Evolutionary conservation across 2,329 filamentous ascomycete species (phyloP).

Genomic region (Dryadomyces quercus-mongolicae): DNA sequence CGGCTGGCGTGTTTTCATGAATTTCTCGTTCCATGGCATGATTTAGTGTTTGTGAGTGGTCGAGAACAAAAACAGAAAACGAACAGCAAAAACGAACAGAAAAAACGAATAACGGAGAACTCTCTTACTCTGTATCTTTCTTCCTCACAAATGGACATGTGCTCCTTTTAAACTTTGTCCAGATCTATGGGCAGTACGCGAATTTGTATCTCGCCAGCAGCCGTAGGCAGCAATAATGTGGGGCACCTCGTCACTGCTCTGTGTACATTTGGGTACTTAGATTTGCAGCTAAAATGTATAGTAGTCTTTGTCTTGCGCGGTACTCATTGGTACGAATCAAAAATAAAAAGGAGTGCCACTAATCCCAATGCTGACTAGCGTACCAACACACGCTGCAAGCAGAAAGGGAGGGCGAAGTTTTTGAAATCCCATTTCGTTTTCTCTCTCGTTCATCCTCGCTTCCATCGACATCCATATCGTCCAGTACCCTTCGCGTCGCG

Average conservation of each 20-base stretch:
- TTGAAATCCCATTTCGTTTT: conserved; percentile 21
- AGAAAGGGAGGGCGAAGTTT: conserved; percentile 26
- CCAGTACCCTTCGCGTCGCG: conserved; percentile 3
- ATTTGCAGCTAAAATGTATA: neutral
- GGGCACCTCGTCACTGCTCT: neutral
- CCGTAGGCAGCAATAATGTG: neutral
- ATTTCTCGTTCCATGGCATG: too few relatives aligned
- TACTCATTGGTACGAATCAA: neutral
- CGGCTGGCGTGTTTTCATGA: neutral
- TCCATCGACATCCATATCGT: conserved; percentile 24
- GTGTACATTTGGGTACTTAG: neutral
- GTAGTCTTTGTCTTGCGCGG: neutral
- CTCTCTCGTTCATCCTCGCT: conserved; percentile 4
- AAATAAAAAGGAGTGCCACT: conserved; percentile 13
- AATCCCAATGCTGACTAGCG: conserved; percentile 22
- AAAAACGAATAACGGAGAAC: too few relatives aligned
- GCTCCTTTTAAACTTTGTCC: neutral
- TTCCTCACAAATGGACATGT: too few relatives aligned
- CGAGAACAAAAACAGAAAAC: too few relatives aligned
- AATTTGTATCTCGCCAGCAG: neutral
- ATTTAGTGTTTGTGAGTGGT: too few relatives aligned
- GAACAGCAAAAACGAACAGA: too few relatives aligned
- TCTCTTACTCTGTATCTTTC: neutral
- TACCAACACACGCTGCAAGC: conserved; percentile 9
- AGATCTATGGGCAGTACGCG: neutral